These are phyloP conservation scores for Eucalyptus pauciflora DNA, from an alignment of 345 rosid genomes.

Conservation along the genomic window DNA sequence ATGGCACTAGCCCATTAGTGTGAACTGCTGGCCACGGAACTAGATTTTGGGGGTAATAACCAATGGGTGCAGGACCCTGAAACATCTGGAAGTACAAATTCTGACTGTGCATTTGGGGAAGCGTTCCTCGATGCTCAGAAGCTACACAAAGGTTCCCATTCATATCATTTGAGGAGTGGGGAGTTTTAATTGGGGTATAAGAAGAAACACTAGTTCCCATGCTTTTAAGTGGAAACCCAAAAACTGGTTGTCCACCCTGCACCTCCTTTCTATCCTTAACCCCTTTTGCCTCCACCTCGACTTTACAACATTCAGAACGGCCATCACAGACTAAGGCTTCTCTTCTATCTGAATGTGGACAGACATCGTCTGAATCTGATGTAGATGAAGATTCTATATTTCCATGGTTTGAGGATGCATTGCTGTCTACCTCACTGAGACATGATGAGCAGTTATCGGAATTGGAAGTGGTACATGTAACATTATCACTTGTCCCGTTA, in stretches of 20 bases:
- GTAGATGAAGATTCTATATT: constrained; percentile 65
- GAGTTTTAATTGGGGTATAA: constrained; percentile 18
- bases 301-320: constrained; percentile 24
- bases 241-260: constrained; percentile 5
- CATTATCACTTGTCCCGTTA: background rate
- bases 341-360: constrained; percentile 57
- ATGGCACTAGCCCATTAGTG: constrained; percentile 46
- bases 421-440: constrained; percentile 81
- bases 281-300: constrained; percentile 14
- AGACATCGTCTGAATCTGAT: constrained; percentile 78
- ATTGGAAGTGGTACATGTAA: constrained; percentile 38
- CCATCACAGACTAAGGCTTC: constrained; percentile 25
- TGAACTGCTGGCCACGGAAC: constrained; percentile 72
- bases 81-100: constrained; percentile 42
- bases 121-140: constrained; percentile 36
- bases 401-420: constrained; percentile 52
- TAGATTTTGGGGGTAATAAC: constrained; percentile 75
- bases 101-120: constrained; percentile 42
- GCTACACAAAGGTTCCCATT: constrained; percentile 15
- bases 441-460: constrained; percentile 90
- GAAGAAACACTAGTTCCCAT: constrained; percentile 11
- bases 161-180: constrained; percentile 19
- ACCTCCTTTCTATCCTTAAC: constrained; percentile 13
- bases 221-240: constrained; percentile 15
- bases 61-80: constrained; percentile 59